These are phyloP conservation scores for Melastoma candidum DNA, from an alignment of 441 rosid genomes.

Conservation along the genomic window DNA sequence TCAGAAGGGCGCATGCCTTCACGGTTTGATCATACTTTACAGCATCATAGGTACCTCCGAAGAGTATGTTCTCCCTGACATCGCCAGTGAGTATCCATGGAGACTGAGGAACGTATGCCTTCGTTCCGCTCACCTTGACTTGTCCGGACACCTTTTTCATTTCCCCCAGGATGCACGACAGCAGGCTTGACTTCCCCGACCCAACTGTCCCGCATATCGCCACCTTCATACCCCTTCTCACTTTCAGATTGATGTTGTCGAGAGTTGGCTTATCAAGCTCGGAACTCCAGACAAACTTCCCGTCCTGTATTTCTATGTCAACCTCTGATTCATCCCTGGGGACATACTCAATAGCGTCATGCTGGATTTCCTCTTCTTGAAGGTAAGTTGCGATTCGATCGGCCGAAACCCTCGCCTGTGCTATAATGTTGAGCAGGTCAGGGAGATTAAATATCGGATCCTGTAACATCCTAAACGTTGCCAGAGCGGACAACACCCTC, in stretches of 20 bases:
- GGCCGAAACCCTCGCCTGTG: constrained; percentile 77
- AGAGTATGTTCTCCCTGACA: constrained; percentile 78
- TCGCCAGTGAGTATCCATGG: constrained; percentile 93
- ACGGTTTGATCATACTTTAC: constrained; percentile 54
- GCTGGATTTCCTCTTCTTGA: constrained; percentile 66
- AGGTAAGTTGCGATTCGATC: constrained; percentile 84
- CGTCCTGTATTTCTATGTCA: constrained; percentile 52
- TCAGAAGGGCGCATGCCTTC: constrained; percentile 70
- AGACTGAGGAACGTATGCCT: constrained; percentile 90
- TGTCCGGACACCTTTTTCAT: constrained; percentile 66
- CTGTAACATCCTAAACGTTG: constrained; percentile 92
- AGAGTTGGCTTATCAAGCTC: constrained; percentile 49
- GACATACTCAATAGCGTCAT: constrained; percentile 42
- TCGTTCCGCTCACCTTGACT: constrained; percentile 69
- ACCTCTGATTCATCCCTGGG: constrained; percentile 34
- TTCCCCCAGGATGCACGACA: constrained; percentile 81
- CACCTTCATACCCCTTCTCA: constrained; percentile 85
- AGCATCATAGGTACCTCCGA: constrained; percentile 54
- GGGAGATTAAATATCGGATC: constrained; percentile 86
- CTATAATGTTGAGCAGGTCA: constrained; percentile 69
- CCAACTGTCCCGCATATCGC: constrained; percentile 98
- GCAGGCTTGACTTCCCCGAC: constrained; percentile 91
- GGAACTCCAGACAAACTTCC: constrained; percentile 72
- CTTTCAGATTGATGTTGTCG: constrained; percentile 47
- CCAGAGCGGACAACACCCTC: constrained; percentile 82